Percentiles rank a stretch among this genome's conserved stretches.
Conservation (phyloP, 2,329 filamentous ascomycete genomes). For the Paramyrothecium sp. region DNA sequence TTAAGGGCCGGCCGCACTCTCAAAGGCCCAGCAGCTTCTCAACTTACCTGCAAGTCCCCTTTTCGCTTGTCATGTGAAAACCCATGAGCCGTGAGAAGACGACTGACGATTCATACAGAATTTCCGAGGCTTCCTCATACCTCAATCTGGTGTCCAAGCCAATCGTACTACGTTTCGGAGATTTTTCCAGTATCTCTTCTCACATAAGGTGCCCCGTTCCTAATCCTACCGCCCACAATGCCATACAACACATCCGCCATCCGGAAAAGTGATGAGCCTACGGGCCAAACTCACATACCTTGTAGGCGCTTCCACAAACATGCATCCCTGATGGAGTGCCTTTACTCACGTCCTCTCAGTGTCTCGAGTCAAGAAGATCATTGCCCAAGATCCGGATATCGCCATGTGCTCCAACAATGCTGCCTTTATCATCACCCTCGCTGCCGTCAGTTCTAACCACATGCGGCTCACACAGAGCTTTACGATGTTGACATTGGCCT, state of each 20-base stretch:
- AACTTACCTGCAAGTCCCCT: too few relatives aligned
- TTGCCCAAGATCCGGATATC: slow-evolving; percentile 83
- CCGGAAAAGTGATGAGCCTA: slow-evolving; percentile 75
- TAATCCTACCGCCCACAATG: slow-evolving; percentile 52
- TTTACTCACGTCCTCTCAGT: slow-evolving; percentile 50
- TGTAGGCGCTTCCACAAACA: slow-evolving; percentile 34
- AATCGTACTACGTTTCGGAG: too few relatives aligned
- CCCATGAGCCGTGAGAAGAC: too few relatives aligned
- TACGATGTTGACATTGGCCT: background rate
- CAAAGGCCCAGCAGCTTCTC: too few relatives aligned
- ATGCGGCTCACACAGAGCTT: background rate
- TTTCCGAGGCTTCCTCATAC: background rate
- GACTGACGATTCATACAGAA: too few relatives aligned
- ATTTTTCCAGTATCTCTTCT: too few relatives aligned
- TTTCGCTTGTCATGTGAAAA: too few relatives aligned
- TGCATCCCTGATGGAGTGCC: too few relatives aligned
- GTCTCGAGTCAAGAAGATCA: slow-evolving; percentile 93
- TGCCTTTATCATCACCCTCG: slow-evolving; percentile 88
- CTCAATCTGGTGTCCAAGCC: too few relatives aligned
- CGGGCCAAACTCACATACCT: slow-evolving; percentile 81
- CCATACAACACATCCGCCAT: slow-evolving; percentile 88
- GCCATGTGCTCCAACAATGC: slow-evolving; percentile 87
- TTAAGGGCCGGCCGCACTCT: too few relatives aligned
- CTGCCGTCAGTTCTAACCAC: slow-evolving; percentile 59
- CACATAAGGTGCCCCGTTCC: too few relatives aligned